Base-by-base conservation (phyloP, 768 basidiomycete genomes). In the Hygrophoropsis aurantiaca region DNA sequence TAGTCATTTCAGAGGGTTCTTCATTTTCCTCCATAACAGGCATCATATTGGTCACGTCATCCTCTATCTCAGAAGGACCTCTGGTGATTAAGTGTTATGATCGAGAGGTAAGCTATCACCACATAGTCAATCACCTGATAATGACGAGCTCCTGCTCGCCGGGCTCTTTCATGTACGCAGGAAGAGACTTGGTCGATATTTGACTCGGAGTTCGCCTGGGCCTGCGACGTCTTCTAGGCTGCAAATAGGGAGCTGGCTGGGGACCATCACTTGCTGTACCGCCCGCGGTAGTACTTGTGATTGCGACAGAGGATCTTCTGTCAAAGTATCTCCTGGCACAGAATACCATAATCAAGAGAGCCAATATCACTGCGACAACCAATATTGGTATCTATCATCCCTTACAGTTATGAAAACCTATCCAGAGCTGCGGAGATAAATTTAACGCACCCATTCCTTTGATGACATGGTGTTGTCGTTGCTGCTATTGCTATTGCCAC, bases 71-170 rank as follows among this genome's bases (percentile, higher is more conserved):
- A n/a, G 32, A 37, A 25, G 65, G 65, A 5, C 55, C 67, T 8
- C 67, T 66, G 39, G n/a, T 48, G 26, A 47, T 19, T 38, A 16
- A 6, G n/a, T 24, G 40, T 9, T 30, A 30, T 9, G 15, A 20
- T 48, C 26, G 26, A 38, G 42, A 42, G 20, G 30, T 11, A 11
- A 3, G 21, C 11, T 10, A 38, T n/a, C 11, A 25, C 19, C 16
- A 6, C 40, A 42, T 16, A n/a, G 15, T 25, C 19, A 37, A 21
- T 8, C 71, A 79, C 77, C 75, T 62, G 36, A 66, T 71, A 42
- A 92, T 80, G 5, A 92, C 90, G 23, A 92, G 73, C 61, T 92
- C 90, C 32, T 84, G 74, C 40, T 90, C 90, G 13, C 88, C 89
- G 0, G 90, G 87, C 50, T 92, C 89, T 65, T 90, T 90, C 70